These are phyloP conservation scores for Bremia lactucae DNA, from an alignment of 352 stramenopile genomes.

Conservation along the genomic window DNA sequence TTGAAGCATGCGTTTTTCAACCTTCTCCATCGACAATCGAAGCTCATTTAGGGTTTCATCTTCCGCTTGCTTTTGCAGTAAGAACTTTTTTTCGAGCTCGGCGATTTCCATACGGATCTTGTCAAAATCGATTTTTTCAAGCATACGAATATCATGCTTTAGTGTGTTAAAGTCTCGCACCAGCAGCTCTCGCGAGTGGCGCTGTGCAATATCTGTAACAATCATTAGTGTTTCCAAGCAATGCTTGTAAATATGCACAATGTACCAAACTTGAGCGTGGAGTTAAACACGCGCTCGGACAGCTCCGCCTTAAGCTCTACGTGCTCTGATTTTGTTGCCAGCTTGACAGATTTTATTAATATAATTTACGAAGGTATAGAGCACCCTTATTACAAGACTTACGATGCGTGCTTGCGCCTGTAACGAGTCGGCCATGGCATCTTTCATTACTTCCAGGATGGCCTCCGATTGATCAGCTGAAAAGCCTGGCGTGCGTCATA, in stretches of 20 bases:
- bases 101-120: constrained; percentile 83
- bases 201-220: constrained; percentile 72
- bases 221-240: background rate
- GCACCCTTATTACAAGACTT: constrained; percentile 9
- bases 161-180: constrained; percentile 85
- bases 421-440: constrained; percentile 68
- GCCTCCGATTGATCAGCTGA: constrained; percentile 51
- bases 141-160: constrained; percentile 86
- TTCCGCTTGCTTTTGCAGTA: constrained; percentile 82
- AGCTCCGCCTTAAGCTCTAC: constrained; percentile 79
- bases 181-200: constrained; percentile 79
- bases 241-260: background rate
- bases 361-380: background rate
- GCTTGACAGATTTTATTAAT: constrained; percentile 16
- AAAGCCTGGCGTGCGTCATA: constrained; percentile 37
- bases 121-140: constrained; percentile 86
- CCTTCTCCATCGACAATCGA: constrained; percentile 81
- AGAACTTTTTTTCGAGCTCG: constrained; percentile 84
- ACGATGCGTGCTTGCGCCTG: constrained; percentile 61
- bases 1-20: constrained; percentile 85
- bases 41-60: constrained; percentile 82
- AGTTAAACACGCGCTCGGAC: constrained; percentile 83
- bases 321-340: constrained; percentile 81
- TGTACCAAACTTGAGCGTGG: constrained; percentile 81
- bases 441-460: constrained; percentile 76